Evolutionary conservation across 495 filamentous ascomycete genomes (phyloP).

Genomic region (Lindgomyces ingoldianus): DNA sequence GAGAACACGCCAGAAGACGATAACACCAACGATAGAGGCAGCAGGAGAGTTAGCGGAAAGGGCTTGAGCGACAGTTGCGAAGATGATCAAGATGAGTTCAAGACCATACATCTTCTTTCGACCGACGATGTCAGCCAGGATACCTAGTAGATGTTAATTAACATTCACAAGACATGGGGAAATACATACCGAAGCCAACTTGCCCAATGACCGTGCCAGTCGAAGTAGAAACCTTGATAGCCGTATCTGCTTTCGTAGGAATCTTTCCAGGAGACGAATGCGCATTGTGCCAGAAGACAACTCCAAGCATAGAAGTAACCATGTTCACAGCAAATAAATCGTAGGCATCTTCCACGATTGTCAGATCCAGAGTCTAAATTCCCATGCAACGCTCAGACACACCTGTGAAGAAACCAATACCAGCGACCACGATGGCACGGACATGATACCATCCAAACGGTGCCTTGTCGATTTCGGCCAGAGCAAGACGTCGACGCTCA

Average conservation of each 20-base stretch:
- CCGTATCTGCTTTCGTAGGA: conserved; percentile 65
- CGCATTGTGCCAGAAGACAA: conserved; percentile 67
- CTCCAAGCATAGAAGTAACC: conserved; percentile 61
- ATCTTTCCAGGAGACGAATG: conserved; percentile 46
- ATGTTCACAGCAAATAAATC: conserved; percentile 69
- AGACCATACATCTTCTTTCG: conserved; percentile 86
- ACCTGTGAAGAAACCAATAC: conserved; percentile 83
- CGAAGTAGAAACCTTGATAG: conserved; percentile 84
- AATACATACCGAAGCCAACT: conserved; percentile 69
- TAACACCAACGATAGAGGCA: conserved; percentile 70
- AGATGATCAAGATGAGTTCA: conserved; percentile 85
- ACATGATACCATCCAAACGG: conserved; percentile 79
- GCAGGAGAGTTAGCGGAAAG: conserved; percentile 64
- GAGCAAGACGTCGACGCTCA: conserved; percentile 70
- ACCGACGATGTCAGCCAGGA: conserved; percentile 74
- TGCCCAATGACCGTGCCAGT: conserved; percentile 84
- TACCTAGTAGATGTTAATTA: too few relatives aligned
- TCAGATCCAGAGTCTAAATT: not conserved
- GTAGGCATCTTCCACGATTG: not conserved
- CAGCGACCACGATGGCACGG: conserved; percentile 71
- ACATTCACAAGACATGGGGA: too few relatives aligned
- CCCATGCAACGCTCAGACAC: conserved; percentile 62
- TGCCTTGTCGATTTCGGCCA: conserved; percentile 77
- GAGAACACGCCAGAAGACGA: conserved; percentile 86
- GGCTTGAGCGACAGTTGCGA: conserved; percentile 75